Percentiles rank a stretch among this genome's conserved stretches.
These are phyloP conservation scores for Daldinia decipiens DNA, from an alignment of 495 filamentous ascomycete genomes.

Conservation along the genomic window DNA sequence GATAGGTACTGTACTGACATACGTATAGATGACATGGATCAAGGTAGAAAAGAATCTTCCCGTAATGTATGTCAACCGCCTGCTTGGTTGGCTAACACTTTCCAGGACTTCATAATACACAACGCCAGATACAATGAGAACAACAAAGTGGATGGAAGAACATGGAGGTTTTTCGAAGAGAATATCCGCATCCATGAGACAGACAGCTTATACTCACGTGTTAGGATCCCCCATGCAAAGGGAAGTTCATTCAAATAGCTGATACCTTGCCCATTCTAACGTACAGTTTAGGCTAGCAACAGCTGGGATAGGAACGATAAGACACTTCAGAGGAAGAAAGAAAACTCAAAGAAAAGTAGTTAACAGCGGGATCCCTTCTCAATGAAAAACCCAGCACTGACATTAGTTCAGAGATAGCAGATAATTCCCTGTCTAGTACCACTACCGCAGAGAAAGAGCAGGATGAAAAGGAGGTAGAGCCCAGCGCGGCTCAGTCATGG, in stretches of 20 bases:
- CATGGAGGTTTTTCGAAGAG: conserved; percentile 3
- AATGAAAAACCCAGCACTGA: not conserved
- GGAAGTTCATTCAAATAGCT: not conserved
- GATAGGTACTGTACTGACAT: not conserved
- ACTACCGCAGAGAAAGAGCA: not conserved
- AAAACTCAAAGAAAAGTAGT: not conserved
- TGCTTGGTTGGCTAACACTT: not conserved
- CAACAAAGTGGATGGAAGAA: not conserved
- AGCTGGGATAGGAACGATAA: not conserved
- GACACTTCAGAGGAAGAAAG: not conserved
- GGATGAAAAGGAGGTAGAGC: not conserved
- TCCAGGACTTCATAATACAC: not conserved
- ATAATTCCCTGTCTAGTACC: not conserved
- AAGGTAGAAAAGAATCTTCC: not conserved
- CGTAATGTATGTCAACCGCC: not conserved
- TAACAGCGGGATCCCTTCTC: not conserved
- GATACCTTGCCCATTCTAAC: not conserved
- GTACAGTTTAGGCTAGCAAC: not conserved
- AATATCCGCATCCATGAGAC: conserved; percentile 1
- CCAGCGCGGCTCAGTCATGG: not conserved
- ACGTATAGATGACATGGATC: not conserved
- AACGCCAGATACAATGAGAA: not conserved
- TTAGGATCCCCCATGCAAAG: conserved; percentile 4
- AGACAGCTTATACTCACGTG: not conserved
- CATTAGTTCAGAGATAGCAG: not conserved